Percentiles rank a stretch among this genome's conserved stretches.
phyloP scores from a whole-genome alignment of 1,284 basidiomycete genomes.

The Ganoderma leucocontextum region DNA sequence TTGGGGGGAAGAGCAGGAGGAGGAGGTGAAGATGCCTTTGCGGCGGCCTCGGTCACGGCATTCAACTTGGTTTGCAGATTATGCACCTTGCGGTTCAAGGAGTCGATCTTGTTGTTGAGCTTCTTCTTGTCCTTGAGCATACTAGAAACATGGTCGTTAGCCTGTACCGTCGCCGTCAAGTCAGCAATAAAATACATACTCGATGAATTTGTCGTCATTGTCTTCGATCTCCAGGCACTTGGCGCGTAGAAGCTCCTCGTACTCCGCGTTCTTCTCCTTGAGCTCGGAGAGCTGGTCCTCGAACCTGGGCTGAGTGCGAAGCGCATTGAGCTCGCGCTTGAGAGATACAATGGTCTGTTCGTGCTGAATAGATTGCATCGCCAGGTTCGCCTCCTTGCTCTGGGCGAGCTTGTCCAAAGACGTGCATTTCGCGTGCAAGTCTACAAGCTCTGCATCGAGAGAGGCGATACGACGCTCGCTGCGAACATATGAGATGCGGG shows the following conservation, averaged over 20 bases:
- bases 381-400: slow-evolving; percentile 68
- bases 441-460: slow-evolving; percentile 58
- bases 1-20: slow-evolving; percentile 25
- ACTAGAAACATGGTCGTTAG: slow-evolving; percentile 46
- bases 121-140: slow-evolving; percentile 83
- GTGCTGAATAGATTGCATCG: slow-evolving; percentile 67
- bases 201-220: slow-evolving; percentile 80
- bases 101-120: slow-evolving; percentile 70
- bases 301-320: slow-evolving; percentile 63
- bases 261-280: slow-evolving; percentile 72
- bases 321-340: slow-evolving; percentile 59
- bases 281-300: slow-evolving; percentile 64
- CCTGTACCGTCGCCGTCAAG: no score
- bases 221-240: slow-evolving; percentile 85
- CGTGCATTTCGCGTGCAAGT: slow-evolving; percentile 52
- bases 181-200: slow-evolving; percentile 57
- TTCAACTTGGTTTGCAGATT: slow-evolving; percentile 71
- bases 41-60: slow-evolving; percentile 52
- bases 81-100: slow-evolving; percentile 73
- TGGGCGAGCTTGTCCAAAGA: slow-evolving; percentile 65
- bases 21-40: slow-evolving; percentile 31
- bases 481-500: slow-evolving; percentile 17
- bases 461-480: slow-evolving; percentile 57
- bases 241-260: slow-evolving; percentile 71
- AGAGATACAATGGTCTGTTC: slow-evolving; percentile 66